Base-by-base conservation (phyloP, 805 yeast genomes). In the Candida ortonii region DNA sequence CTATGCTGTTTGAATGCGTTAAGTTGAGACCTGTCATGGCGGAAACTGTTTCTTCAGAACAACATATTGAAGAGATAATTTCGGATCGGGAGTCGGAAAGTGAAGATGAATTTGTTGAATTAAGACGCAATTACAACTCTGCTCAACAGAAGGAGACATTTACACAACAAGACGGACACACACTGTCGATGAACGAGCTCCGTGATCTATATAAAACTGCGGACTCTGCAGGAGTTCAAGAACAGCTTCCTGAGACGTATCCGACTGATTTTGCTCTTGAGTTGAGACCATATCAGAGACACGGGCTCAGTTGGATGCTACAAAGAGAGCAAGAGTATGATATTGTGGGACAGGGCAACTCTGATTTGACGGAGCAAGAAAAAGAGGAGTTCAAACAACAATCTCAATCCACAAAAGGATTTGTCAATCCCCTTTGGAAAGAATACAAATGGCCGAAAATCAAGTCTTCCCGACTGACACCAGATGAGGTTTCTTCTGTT, bases 231-330 rank as follows among this genome's bases (percentile, higher is more conserved):
- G 30, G 28, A 14, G 18, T 49, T 6, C 78, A 74, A n/a, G 71
- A 73, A 8, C 64, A 70, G 16, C 62, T 82, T 4, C 89, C 89
- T 2, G 80, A 76, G 40, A 73, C 83, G 1, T 78, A 78, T 2
- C 78, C 75, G 0, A 49, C 50, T 1, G 71, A 72, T 35, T 83
- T 88, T 49, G 67, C 66, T 7, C 47, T 89, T 31, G 62, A 64
- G 1, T 61, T 90, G 31, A 65, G 95, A 36, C 73, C 78, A 1
- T 90, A 90, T 55, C 97, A 90, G 58, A 79, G 74, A 41, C 86
- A 81, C 49, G 96, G 95, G 0, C 61, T 87, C 19, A 76, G 89
- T 1, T 88, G 96, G 96, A 81, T 88, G 90, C 60, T 87, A n/a
- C 70, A 78, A 20, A 66, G 90, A 36, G 96, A 88, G 52, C 69